Evolutionary conservation across 2,329 filamentous ascomycete genomes (phyloP).

Genomic region (Aureobasidium uvarum): DNA sequence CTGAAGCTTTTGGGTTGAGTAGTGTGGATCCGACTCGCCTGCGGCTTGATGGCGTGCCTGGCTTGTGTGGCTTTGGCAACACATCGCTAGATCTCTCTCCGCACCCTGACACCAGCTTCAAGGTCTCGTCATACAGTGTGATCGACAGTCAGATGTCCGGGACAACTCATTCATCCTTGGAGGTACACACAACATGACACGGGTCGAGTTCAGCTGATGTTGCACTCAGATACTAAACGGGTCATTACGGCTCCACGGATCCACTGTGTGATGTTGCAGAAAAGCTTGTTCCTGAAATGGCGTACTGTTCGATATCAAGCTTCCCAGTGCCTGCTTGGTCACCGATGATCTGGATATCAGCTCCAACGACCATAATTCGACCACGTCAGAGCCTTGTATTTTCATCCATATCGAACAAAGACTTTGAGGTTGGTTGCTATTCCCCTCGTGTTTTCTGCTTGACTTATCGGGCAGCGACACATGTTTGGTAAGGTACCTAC

Average conservation of each 20-base stretch:
- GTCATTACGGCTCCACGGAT: conserved; percentile 15
- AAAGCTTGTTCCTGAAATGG: conserved; percentile 24
- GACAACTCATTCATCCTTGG: not conserved
- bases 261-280: conserved; percentile 3
- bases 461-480: not conserved
- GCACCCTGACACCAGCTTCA: not conserved
- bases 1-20: not conserved
- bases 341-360: not conserved
- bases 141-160: conserved; percentile 14
- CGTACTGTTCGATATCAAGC: conserved; percentile 13
- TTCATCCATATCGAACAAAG: too few relatives aligned
- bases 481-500: not conserved
- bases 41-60: conserved; percentile 21
- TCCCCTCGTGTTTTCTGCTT: not conserved
- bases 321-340: not conserved
- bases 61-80: conserved; percentile 15
- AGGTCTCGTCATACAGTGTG: conserved; percentile 11
- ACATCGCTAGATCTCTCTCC: conserved; percentile 15
- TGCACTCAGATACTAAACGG: conserved; percentile 15
- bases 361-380: not conserved
- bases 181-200: conserved; percentile 2
- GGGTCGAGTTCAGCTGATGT: conserved; percentile 19
- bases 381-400: not conserved
- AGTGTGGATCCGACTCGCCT: conserved; percentile 19
- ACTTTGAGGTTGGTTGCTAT: not conserved